Conservation (phyloP, 176 grass and related monocot genomes). For the Poa pratensis region DNA sequence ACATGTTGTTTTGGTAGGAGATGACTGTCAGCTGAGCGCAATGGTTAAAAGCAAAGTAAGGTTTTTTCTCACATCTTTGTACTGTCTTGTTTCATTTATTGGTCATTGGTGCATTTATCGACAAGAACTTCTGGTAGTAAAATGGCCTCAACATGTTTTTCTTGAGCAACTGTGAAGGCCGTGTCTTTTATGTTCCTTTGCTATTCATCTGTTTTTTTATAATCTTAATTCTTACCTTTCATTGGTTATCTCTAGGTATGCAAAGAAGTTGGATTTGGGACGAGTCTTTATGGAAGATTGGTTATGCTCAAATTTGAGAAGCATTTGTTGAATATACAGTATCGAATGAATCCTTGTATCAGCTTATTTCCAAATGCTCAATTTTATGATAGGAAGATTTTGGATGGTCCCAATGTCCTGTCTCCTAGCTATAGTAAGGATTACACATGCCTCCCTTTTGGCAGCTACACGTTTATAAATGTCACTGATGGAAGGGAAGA, state of each 20-base stretch:
- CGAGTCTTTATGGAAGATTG: slow-evolving; percentile 77
- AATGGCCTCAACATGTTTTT: not conserved
- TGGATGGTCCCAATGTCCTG: slow-evolving; percentile 67
- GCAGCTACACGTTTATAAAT: slow-evolving; percentile 65
- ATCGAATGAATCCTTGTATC: slow-evolving; percentile 78
- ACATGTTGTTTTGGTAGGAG: slow-evolving; percentile 75
- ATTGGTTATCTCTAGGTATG: slow-evolving; percentile 49
- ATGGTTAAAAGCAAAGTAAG: slow-evolving; percentile 76
- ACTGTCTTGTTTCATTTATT: not conserved
- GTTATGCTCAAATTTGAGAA: slow-evolving; percentile 54
- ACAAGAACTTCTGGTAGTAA: slow-evolving; percentile 13
- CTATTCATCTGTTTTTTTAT: slow-evolving; percentile 6
- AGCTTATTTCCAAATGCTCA: slow-evolving; percentile 72
- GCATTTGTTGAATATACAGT: slow-evolving; percentile 74
- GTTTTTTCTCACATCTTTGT: slow-evolving; percentile 19
- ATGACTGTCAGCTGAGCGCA: slow-evolving; percentile 72
- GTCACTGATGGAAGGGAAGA: slow-evolving; percentile 74
- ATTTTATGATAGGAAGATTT: slow-evolving; percentile 67
- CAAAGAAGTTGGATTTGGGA: slow-evolving; percentile 70
- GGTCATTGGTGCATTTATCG: not conserved
- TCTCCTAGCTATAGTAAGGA: slow-evolving; percentile 53
- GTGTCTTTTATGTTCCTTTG: not conserved
- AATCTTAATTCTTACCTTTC: not conserved
- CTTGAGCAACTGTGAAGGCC: not conserved
- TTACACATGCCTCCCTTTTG: slow-evolving; percentile 48